A percentile compares a stretch with the other conserved stretches of the same genome.
Evolutionary conservation across 1,284 basidiomycete species (phyloP).

Genomic region (Apiotrichum siamense): DNA sequence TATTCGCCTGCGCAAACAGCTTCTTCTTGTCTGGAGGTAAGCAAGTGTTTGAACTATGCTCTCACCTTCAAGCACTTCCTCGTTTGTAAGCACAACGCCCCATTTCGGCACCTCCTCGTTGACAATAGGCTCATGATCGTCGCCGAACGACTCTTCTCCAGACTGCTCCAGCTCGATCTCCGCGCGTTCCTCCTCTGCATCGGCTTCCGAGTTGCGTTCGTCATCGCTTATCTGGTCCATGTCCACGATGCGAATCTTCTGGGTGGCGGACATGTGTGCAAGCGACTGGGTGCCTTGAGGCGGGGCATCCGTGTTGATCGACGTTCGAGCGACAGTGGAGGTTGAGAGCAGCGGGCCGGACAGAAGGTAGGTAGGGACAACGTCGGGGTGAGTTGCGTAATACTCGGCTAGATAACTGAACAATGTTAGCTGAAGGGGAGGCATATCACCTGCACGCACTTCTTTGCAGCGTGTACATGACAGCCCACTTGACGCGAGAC

Average conservation of each 20-base stretch:
- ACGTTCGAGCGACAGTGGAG: constrained; percentile 24
- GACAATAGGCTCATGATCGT: constrained; percentile 1
- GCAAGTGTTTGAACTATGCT: neutral
- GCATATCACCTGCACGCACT: constrained; percentile 30
- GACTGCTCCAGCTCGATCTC: constrained; percentile 16
- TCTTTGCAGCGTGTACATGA: constrained; percentile 39
- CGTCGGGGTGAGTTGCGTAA: constrained; percentile 19
- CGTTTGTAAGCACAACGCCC: constrained; percentile 36
- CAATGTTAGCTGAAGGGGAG: neutral
- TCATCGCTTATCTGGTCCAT: constrained; percentile 41
- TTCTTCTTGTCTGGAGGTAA: constrained; percentile 31
- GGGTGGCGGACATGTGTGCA: constrained; percentile 24
- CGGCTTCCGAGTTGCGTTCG: constrained; percentile 36
- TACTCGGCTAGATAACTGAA: constrained; percentile 6
- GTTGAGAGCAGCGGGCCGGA: constrained; percentile 31
- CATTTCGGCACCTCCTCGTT: constrained; percentile 26
- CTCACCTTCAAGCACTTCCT: constrained; percentile 37
- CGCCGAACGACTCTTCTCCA: constrained; percentile 8
- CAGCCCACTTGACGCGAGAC: constrained; percentile 35
- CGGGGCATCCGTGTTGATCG: neutral
- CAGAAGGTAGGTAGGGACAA: constrained; percentile 33
- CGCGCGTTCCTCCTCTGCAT: constrained; percentile 17
- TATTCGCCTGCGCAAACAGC: constrained; percentile 29
- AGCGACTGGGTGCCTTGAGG: constrained; percentile 23
- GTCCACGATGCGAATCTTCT: constrained; percentile 37